phyloP scores from a whole-genome alignment of 164 flowering plant genomes.

The Stephania cephalantha region DNA sequence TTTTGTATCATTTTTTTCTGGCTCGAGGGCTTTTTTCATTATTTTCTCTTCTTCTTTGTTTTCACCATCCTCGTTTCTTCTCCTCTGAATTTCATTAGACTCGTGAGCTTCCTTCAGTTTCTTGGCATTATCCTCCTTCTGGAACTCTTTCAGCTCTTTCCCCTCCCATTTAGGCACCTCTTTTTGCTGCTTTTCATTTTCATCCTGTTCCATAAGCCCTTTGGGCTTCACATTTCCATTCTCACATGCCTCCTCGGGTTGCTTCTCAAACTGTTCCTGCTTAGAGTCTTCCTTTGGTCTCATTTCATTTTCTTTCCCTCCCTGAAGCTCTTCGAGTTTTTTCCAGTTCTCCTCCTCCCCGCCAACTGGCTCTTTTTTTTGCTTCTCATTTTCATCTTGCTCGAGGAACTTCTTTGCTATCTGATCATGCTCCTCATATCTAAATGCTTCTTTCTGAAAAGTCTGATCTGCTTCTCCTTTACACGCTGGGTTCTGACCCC shows the following conservation, averaged over 20 bases:
- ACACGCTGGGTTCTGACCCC: not conserved
- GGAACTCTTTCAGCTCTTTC: constrained; percentile 2
- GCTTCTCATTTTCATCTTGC: constrained; percentile 23
- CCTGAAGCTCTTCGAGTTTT: constrained; percentile 16
- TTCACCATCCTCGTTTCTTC: not conserved
- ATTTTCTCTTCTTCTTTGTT: constrained; percentile 6
- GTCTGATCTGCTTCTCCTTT: constrained; percentile 21
- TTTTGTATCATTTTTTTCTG: constrained; percentile 6
- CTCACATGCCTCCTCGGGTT: constrained; percentile 12
- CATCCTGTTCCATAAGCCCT: constrained; percentile 5
- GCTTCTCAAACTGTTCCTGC: constrained; percentile 15
- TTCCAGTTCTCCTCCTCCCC: constrained; percentile 21
- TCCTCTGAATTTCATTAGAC: constrained; percentile 5
- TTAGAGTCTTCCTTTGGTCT: constrained; percentile 12
- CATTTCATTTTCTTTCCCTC: constrained; percentile 16
- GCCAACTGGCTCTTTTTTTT: constrained; percentile 13
- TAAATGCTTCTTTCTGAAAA: constrained; percentile 15
- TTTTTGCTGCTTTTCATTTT: constrained; percentile 12
- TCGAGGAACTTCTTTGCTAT: constrained; percentile 17
- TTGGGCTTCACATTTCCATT: constrained; percentile 18
- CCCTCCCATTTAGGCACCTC: constrained; percentile 18
- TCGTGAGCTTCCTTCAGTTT: constrained; percentile 8
- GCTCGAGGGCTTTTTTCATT: constrained; percentile 8
- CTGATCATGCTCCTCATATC: constrained; percentile 26
- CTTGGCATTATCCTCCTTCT: constrained; percentile 8